Conservation (phyloP, 2,329 filamentous ascomycete species). For the Aspergillus flavus region DNA sequence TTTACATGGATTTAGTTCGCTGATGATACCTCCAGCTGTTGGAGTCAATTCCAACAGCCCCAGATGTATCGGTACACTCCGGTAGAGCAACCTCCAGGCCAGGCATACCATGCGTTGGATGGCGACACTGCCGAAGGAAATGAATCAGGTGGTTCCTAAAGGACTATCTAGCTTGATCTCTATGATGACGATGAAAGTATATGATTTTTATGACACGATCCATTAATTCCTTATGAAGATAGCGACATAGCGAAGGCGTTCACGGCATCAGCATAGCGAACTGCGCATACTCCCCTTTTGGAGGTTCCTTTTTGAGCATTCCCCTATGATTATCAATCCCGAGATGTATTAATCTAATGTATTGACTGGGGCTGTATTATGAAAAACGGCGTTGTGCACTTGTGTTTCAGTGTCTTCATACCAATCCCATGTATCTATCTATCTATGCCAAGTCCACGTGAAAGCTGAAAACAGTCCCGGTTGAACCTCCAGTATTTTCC, state of each 20-base stretch:
- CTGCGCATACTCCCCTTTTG: background rate
- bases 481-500: background rate
- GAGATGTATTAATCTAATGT: background rate
- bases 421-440: background rate
- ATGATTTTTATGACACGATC: conserved; percentile 17
- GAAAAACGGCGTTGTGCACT: background rate
- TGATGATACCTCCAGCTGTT: conserved; percentile 37
- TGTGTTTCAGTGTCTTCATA: background rate
- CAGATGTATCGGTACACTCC: conserved; percentile 33
- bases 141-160: conserved; percentile 8
- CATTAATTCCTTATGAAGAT: conserved; percentile 1
- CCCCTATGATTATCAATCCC: background rate
- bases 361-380: background rate
- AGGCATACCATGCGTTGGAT: conserved; percentile 12
- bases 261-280: background rate
- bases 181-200: background rate
- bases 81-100: conserved; percentile 27
- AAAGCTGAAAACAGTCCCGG: background rate
- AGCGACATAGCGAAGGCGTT: conserved; percentile 1
- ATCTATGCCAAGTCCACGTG: background rate
- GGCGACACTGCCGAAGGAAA: conserved; percentile 28
- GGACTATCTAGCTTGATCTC: background rate
- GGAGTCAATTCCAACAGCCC: conserved; percentile 48
- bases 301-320: background rate
- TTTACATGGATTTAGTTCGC: conserved; percentile 9